Conservation (phyloP, 768 basidiomycete genomes). For the Lentinula detonsa region DNA sequence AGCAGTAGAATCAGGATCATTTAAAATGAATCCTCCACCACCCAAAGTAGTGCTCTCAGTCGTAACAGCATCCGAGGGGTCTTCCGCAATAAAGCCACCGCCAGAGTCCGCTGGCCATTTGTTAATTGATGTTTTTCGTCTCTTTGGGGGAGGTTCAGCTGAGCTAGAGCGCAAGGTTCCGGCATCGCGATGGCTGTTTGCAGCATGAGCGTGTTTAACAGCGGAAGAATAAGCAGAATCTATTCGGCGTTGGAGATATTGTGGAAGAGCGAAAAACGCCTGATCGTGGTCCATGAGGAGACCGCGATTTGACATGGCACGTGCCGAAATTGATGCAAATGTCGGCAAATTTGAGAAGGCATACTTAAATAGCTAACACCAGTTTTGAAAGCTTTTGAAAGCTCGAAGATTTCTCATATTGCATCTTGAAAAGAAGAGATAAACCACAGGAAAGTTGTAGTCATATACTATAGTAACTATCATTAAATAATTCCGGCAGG, state of each 20-base stretch:
- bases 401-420: too few species aligned
- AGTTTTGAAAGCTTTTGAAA: too few species aligned
- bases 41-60: neutral
- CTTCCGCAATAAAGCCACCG: conserved; percentile 29
- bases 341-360: too few species aligned
- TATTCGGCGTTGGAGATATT: conserved; percentile 35
- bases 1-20: conserved; percentile 6
- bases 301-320: too few species aligned
- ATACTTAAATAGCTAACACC: too few species aligned
- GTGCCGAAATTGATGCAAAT: too few species aligned
- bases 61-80: neutral
- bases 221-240: conserved; percentile 40
- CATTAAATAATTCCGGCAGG: too few species aligned
- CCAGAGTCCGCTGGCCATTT: conserved; percentile 5
- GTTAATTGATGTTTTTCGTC: neutral
- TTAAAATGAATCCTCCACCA: conserved; percentile 24
- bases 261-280: conserved; percentile 24
- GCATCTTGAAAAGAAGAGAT: too few species aligned
- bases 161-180: neutral
- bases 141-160: neutral
- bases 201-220: neutral
- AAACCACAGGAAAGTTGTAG: too few species aligned
- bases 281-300: neutral
- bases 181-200: neutral
- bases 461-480: too few species aligned